Base-by-base conservation (phyloP, 345 rosid genomes). In the Linum tenue region DNA sequence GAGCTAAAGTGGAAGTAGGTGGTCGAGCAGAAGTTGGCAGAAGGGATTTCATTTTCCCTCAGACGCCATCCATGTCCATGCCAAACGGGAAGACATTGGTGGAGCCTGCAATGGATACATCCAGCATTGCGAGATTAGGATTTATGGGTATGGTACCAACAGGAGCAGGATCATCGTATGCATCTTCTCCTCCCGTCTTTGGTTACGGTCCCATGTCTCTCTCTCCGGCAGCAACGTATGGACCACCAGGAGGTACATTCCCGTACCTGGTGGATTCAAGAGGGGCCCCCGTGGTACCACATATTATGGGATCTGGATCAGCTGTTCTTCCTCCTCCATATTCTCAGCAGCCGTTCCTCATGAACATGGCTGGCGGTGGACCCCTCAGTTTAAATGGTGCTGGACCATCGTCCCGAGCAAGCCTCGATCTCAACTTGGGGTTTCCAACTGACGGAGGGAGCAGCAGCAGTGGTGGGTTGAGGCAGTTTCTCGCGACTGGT, bases 241-340 rank as follows among this genome's bases (percentile, higher is more conserved):
- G 84, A 41, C 31, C 31, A 39, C 75, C 86, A 59, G 81, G 84
- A 67, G 79, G 80, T 68, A 67, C 86, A 55, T 70, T 89, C 68
- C 96, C 96, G n/a, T 92, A 80, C 64, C 80, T 82, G 82, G 73
- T 87, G 60, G 91, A 88, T 65, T 70, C 99, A 22, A 81, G 86
- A 73, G 91, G 82, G 63, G 63, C 79, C 44, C 82, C 92, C 35
- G 80, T 84, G 53, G 70, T 85, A 67, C 90, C 90, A 55, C 96
- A 84, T 64, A 75, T 86, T 42, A 50, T 83, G 17, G 86, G 88
- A 3, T 76, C 96, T 59, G 59, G 79, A 50, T 67, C 88, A 11
- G 64, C 76, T 60, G 73, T 75, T 67, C 89, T 81, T 60, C 68
- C 82, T 60, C 68, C 82, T 55, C 37, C 83, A 11, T 82, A 72